Evolutionary conservation across 2,329 filamentous ascomycete species (phyloP), one percentile per base, ranked within the genome.

Genomic region (Xylaria sp.): DNA sequence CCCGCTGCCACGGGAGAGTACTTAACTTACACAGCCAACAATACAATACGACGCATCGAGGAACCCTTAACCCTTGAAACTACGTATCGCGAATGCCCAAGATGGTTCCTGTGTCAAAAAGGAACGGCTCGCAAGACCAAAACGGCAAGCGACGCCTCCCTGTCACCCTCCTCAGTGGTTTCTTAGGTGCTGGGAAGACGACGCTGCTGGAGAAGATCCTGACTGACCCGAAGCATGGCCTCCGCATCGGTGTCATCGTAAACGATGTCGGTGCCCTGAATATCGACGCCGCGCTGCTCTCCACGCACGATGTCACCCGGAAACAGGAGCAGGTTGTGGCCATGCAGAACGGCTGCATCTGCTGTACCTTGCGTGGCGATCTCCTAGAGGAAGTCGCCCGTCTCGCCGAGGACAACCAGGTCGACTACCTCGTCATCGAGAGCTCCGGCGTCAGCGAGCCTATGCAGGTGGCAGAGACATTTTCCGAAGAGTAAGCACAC

Each of bases 341-440:
- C 10, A 84, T 92, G 64, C 89, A 92, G 74, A 92, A 92, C 70
- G 90, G 91, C 10, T 93, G 91, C 72, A 94, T 94, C 74, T 94
- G 91, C 82, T 94, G 91, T 74, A 93, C 91, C 0, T 83, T 93
- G 0, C 88, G 91, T 3, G 90, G 91, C 0, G 91, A 93, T 65
- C 80, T 93, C 1, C 84, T 94, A 0, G 88, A 91, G 68, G 91
- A 93, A 76, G 85, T 93, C 0, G 90, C 90, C 0, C 85, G 85
- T 0, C 82, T 93, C 1, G 85, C 90, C 0, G 86, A 90, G 75
- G 83, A 88, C 0, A 85, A 88, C 20, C 82, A 86, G 59, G 90
- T 93, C 46, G 90, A 93, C 76, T 93, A 72, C n/a, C 62, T 73
- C 6, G 43, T 73, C 23, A 72, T 73, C 54, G 71, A 73, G 58